Evolutionary conservation across 192 early-diverging fungal genomes (phyloP), one percentile per base, ranked within the genome.

Genomic region (Chytriomyces hyalinus): DNA sequence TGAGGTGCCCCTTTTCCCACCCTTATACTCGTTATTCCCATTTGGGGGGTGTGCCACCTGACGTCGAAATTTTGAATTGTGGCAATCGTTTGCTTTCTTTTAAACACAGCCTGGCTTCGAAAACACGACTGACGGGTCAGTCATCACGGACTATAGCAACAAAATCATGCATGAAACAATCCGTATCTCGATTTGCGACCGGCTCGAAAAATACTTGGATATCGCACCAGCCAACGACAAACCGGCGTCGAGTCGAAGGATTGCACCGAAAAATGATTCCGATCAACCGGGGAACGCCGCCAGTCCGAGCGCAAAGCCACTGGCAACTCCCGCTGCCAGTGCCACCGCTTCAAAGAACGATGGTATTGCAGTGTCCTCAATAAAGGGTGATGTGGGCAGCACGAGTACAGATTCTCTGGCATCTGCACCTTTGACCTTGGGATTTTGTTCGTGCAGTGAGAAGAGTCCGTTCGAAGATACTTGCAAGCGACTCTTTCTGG

Each of bases 81-180:
- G 36, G 36, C 36, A 36, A 2, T 36, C 36, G 20, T 66, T 64
- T 24, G 13, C 45, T 61, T 67, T 61, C 6, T 43, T 44, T 15
- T 24, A 70, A 67, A 68, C 61, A 20, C 17, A 82, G 80, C 90
- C 90, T 49, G 87, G 89, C 24, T 85, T 85, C 67, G 90, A 91
- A 51, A 86, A 87, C 24, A 68, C 73, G 44, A 69, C 61, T 43
- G 86, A 89, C 65, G 49, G 46, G 47, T 47, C 43, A 17, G 46
- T 84, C 6, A 65, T 89, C 7, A 82, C 85, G 59, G 61, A 78
- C 5, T 91, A 91, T 71, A 91, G 88, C 62, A 80, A 82, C 63
- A 91, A 91, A 72, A 89, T 91, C 65, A 80, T 80, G 48, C 90
- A 91, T 73, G 90, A 91, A 75, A 91, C 90, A 6, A 73, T 91